phyloP scores from a whole-genome alignment of 192 early-diverging fungal species.

The Backusella morwellensis region DNA sequence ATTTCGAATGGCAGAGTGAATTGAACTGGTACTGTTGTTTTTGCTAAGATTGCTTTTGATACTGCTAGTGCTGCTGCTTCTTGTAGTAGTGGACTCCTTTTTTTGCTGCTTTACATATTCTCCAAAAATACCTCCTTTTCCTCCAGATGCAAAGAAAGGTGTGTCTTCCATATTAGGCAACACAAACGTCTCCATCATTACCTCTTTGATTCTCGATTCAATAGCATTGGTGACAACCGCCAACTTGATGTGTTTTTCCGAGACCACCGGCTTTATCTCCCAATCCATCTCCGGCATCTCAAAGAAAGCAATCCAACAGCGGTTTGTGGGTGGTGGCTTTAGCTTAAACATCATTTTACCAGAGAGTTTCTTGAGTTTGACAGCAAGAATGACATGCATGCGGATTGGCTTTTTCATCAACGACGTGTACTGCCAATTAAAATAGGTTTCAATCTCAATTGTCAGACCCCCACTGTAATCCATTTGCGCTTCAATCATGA shows the following conservation, averaged over 20 bases:
- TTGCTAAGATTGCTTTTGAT: neutral
- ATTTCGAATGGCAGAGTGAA: neutral
- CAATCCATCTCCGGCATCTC: slow-evolving; percentile 76
- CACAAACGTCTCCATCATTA: slow-evolving; percentile 76
- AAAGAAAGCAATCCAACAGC: slow-evolving; percentile 87
- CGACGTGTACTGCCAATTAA: slow-evolving; percentile 31
- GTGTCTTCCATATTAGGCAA: slow-evolving; percentile 91
- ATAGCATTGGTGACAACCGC: slow-evolving; percentile 78
- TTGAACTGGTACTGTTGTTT: neutral
- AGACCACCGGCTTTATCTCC: slow-evolving; percentile 75
- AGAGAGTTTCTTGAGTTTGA: slow-evolving; percentile 68
- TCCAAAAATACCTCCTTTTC: slow-evolving; percentile 53
- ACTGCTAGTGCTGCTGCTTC: neutral
- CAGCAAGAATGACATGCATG: slow-evolving; percentile 77
- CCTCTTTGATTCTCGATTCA: slow-evolving; percentile 79
- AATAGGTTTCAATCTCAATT: slow-evolving; percentile 69
- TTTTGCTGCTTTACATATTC: slow-evolving; percentile 12
- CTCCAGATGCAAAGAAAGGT: slow-evolving; percentile 68
- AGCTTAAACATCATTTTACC: slow-evolving; percentile 80
- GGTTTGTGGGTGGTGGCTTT: slow-evolving; percentile 78
- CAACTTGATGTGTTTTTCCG: slow-evolving; percentile 77
- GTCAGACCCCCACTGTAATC: slow-evolving; percentile 79
- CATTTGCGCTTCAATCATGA: slow-evolving; percentile 75
- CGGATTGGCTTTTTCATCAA: slow-evolving; percentile 56
- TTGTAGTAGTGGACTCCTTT: neutral